These are phyloP conservation scores for Aspergillus sp. DNA, from an alignment of 2,329 filamentous ascomycete genomes.

Conservation along the genomic window DNA sequence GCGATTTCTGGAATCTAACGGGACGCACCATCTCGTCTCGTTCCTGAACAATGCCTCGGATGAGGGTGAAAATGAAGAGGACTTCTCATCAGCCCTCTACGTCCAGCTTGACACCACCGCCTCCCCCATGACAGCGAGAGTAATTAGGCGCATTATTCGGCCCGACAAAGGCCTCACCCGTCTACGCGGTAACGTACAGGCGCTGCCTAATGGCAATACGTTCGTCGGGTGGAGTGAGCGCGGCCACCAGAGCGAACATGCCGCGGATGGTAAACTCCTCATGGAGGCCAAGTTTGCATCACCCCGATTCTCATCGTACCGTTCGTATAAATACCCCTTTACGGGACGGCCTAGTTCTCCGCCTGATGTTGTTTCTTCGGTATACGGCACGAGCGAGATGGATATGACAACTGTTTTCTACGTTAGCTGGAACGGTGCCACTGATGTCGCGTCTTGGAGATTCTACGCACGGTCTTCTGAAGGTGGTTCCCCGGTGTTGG, in stretches of 20 bases:
- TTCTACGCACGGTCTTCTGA: slow-evolving; percentile 32
- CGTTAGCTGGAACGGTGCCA: slow-evolving; percentile 55
- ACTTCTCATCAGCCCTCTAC: slow-evolving; percentile 35
- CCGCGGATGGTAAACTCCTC: slow-evolving; percentile 38
- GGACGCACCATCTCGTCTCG: slow-evolving; percentile 36
- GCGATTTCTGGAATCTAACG: slow-evolving; percentile 36
- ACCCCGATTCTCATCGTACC: slow-evolving; percentile 44
- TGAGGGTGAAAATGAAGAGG: slow-evolving; percentile 34
- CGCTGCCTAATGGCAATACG: slow-evolving; percentile 42
- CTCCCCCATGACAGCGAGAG: slow-evolving; percentile 34
- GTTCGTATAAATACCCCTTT: slow-evolving; percentile 46
- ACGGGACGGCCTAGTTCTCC: slow-evolving; percentile 37
- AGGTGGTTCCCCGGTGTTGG: slow-evolving; percentile 29
- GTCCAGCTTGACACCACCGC: slow-evolving; percentile 36
- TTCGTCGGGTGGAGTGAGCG: slow-evolving; percentile 44
- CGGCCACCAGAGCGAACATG: slow-evolving; percentile 43
- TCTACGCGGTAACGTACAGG: slow-evolving; percentile 42
- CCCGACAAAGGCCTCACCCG: slow-evolving; percentile 41
- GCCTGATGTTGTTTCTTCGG: slow-evolving; percentile 39
- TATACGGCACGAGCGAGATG: slow-evolving; percentile 32
- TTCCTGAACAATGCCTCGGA: slow-evolving; percentile 43
- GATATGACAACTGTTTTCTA: slow-evolving; percentile 34
- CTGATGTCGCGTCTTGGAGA: slow-evolving; percentile 49
- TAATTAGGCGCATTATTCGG: slow-evolving; percentile 36
- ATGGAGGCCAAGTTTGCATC: slow-evolving; percentile 44